Base-by-base conservation (phyloP, 2,329 filamentous ascomycete species). In the Diaporthe sp. region DNA sequence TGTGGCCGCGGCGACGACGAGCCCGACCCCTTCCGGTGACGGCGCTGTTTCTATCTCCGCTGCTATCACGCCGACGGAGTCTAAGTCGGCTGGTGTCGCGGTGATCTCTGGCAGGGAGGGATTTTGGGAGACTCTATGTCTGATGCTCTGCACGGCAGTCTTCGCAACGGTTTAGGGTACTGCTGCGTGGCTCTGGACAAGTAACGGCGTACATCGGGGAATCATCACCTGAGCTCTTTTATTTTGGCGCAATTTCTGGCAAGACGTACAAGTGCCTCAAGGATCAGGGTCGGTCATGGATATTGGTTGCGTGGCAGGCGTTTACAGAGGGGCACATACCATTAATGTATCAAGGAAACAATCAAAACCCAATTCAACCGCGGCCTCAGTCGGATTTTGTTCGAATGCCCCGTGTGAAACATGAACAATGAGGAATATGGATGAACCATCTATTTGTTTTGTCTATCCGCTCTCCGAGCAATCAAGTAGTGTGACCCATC, bases 1-100 rank as follows among this genome's bases (percentile, higher is more conserved):
- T 12, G 25, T 25, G 47, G 40, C n/a, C n/a, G n/a, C 28, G 45
- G 52, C 74, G 42, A 19, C 17, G 8, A 13, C 61, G 33, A 40
- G 25, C 17, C 19, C 64, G 17, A 66, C 74, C 4, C 40, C 61
- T 2, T 67, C 72, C 7, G 28, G 13, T 42, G 33, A 45, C 33
- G 30, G 45, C 4, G 42, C 72, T 19, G 55, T 38, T 13, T 35
- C 55, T 3, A 52, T 57, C 30, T 70, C 61, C 30, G 66, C 69
- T 25, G 73, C 42, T 28, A 73, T 72, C 42, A 60, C 72, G 58
- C 67, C 74, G 58, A 57, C 60, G 42, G 47, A 64, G 19, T 71
- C 72, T 40, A 76, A 72, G 57, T 72, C 61, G 68, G 40, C 73
- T n/a, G 61, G 50, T 15, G 42, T 72, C 10, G 73, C 76, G 55